Evolutionary conservation across 2,329 filamentous ascomycete genomes (phyloP), one percentile per base, ranked within the genome.

Genomic region (Talaromyces sp.): DNA sequence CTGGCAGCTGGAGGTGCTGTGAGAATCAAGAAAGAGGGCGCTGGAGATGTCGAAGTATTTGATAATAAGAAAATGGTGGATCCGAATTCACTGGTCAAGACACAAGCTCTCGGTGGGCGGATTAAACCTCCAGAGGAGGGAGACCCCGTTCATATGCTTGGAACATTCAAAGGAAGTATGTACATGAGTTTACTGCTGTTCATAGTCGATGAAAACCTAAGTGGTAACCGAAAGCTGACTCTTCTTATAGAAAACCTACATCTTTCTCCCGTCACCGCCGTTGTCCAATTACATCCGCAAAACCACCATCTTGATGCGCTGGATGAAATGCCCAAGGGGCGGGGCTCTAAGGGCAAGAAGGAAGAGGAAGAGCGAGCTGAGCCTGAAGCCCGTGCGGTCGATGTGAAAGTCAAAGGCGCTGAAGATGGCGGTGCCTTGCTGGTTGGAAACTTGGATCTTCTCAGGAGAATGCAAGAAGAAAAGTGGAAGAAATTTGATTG

Each of bases 301-400:
- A 88, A 96, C 56, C 91, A 96, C 74, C 91, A 97, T 75, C 81
- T 97, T 62, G 94, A 97, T 74, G 93, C 94, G 3, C 75, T 86
- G 41, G 80, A 87, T 42, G 91, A 97, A 65, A 82, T 90, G 7
- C 66, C 70, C 4, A 72, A 71, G 47, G 66, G 60, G 4, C 65
- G 69, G 47, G 62, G 70, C 49, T 61, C 54, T 27, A 65, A 71
- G 57, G 55, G 61, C 57, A 75, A 69, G 61, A 74, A 72, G 54
- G 71, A 76, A 11, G 69, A 75, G 11, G 79, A 82, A 51, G 79
- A 80, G 62, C 65, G 73, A 62, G 64, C 66, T 40, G 66, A 71
- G 20, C 71, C 76, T 4, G 84, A 86, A 57, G 86, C 89, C 20
- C 87, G 89, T 57, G 87, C 90, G 14, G 90, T 96, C 64, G 88